Evolutionary conservation across 2,329 filamentous ascomycete species (phyloP).

Genomic region (Ophiostoma ulmi): DNA sequence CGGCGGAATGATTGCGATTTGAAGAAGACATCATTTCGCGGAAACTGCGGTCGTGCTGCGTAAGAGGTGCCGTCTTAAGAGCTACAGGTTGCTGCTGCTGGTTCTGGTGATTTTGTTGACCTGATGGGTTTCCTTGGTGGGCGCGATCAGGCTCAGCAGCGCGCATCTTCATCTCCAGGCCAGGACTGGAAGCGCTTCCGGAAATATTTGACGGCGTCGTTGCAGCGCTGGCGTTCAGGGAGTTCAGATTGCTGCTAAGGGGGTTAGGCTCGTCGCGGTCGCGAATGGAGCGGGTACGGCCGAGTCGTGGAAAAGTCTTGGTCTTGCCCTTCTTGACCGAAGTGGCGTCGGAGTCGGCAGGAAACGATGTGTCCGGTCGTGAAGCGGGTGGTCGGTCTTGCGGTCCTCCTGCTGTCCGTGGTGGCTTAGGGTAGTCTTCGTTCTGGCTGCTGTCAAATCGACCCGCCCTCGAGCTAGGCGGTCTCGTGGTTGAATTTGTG

Average conservation of each 20-base stretch:
- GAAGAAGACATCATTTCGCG: constrained; percentile 62
- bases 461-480: constrained; percentile 4
- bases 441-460: constrained; percentile 33
- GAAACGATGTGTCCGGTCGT: constrained; percentile 50
- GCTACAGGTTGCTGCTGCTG: constrained; percentile 31
- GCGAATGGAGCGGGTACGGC: constrained; percentile 48
- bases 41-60: constrained; percentile 59
- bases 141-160: constrained; percentile 35
- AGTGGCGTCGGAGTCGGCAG: constrained; percentile 7
- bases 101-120: constrained; percentile 27
- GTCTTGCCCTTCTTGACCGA: constrained; percentile 47
- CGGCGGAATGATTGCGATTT: constrained; percentile 66
- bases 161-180: constrained; percentile 26
- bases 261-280: constrained; percentile 43
- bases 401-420: constrained; percentile 10
- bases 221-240: constrained; percentile 2
- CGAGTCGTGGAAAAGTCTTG: constrained; percentile 51
- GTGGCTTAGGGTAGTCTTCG: constrained; percentile 26
- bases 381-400: constrained; percentile 37
- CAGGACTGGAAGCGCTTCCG: constrained; percentile 21
- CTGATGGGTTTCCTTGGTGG: constrained; percentile 25
- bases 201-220: background rate
- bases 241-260: constrained; percentile 20
- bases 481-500: constrained; percentile 28
- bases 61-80: constrained; percentile 59